Percentiles rank a stretch among this genome's conserved stretches.
These are phyloP conservation scores for Balansia obtecta DNA, from an alignment of 2,329 filamentous ascomycete genomes.

Conservation along the genomic window DNA sequence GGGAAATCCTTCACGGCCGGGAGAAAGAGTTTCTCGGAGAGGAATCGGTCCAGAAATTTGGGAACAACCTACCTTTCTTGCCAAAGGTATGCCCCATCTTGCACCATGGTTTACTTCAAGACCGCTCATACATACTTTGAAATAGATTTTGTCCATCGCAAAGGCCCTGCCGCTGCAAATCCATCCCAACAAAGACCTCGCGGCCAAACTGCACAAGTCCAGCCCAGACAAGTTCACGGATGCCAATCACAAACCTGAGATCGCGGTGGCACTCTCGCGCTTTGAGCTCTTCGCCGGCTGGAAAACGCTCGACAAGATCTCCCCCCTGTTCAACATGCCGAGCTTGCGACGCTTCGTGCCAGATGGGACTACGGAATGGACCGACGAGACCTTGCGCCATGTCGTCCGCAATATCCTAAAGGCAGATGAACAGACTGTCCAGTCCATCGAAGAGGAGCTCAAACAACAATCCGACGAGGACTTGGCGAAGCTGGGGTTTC, in stretches of 20 bases:
- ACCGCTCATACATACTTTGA: background rate
- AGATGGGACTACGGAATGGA: slow-evolving; percentile 30
- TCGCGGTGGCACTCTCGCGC: slow-evolving; percentile 56
- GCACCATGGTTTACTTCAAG: too few species aligned
- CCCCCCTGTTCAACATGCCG: slow-evolving; percentile 40
- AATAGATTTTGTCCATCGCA: slow-evolving; percentile 46
- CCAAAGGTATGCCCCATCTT: slow-evolving; percentile 61
- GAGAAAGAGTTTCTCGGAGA: slow-evolving; percentile 53
- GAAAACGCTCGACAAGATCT: slow-evolving; percentile 51
- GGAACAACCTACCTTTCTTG: slow-evolving; percentile 54
- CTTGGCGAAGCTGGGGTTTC: background rate
- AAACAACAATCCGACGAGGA: slow-evolving; percentile 5
- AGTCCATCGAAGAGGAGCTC: slow-evolving; percentile 28
- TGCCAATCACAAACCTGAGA: slow-evolving; percentile 69
- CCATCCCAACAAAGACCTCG: slow-evolving; percentile 58
- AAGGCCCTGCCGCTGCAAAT: slow-evolving; percentile 66
- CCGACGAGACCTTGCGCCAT: slow-evolving; percentile 36
- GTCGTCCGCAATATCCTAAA: background rate
- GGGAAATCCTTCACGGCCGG: slow-evolving; percentile 49
- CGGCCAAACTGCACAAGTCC: slow-evolving; percentile 48
- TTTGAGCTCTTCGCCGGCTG: slow-evolving; percentile 71
- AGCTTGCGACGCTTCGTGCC: slow-evolving; percentile 35
- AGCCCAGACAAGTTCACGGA: slow-evolving; percentile 58
- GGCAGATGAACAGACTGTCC: slow-evolving; percentile 32
- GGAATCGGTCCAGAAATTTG: slow-evolving; percentile 46